Evolutionary conservation across 768 basidiomycete species (phyloP), one percentile per base, ranked within the genome.

Genomic region (Gloeostereum incarnatum): DNA sequence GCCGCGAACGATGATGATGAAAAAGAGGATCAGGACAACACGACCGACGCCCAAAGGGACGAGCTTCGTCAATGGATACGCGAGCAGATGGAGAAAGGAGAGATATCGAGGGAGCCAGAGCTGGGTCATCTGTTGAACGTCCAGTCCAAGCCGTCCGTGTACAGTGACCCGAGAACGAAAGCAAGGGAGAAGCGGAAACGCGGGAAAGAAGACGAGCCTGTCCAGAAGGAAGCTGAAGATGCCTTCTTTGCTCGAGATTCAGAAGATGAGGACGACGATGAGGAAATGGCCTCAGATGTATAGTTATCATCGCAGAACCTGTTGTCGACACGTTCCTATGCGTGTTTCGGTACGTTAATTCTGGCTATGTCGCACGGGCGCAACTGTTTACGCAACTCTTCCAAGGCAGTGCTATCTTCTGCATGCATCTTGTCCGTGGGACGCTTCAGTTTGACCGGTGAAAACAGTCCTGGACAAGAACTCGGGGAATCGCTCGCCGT

Each of bases 51-150:
- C 17, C 65, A 66, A 23, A 68, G 83, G 7, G 68, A 75, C 35
- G 71, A 74, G 47, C 51, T 88, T n/a, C 69, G 78, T 18, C 53
- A 48, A 24, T 70, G 71, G 71, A 71, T 87, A 38, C 66, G 66
- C 22, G 60, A 59, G 36, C 67, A 64, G 42, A 87, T 90, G 81
- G 58, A 64, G 34, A 53, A 51, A 0, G 80, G 81, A 1, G 73
- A 75, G 36, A 39, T 90, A 29, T 61, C 69, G 1, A 38, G 49
- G 1, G 76, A 81, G 46, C 82, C 85, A 6, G 88, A 91, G 44
- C 39, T 58, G 14, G 50, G 61, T 44, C 39, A 62, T 25, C 55
- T 52, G 34, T 41, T n/a, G n/a, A n/a, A n/a, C 55, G 9, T 30
- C 29, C 13, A 30, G 17, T 13, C 13, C 17, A 17, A 30, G 19